A percentile compares a stretch with the other conserved stretches of the same genome.
Evolutionary conservation across 108 stramenopile species (phyloP).

Genomic region (Nitzschia sp.): DNA sequence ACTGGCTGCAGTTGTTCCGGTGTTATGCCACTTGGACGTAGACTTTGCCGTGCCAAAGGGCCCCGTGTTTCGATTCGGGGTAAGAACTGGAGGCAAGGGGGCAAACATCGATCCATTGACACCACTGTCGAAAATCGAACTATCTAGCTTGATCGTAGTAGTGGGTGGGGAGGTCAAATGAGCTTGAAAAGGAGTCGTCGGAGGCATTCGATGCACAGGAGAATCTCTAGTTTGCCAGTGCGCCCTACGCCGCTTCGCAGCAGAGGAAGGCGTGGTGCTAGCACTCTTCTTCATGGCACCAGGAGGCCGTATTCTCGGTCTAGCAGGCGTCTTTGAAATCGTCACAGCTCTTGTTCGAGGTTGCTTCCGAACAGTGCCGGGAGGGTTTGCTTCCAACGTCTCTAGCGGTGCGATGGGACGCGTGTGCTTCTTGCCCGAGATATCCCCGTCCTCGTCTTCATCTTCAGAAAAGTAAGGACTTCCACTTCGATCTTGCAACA

Average conservation of each 20-base stretch:
- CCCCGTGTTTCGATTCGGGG: constrained; percentile 2
- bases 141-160: constrained; percentile 3
- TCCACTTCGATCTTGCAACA: constrained; percentile 9
- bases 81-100: not conserved
- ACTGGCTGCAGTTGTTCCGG: constrained; percentile 22
- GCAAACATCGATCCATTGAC: not conserved
- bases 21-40: constrained; percentile 21
- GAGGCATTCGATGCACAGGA: constrained; percentile 12
- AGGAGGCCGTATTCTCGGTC: constrained; percentile 2
- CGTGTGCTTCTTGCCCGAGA: constrained; percentile 20
- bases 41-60: constrained; percentile 2
- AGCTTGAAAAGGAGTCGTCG: constrained; percentile 16
- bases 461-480: constrained; percentile 10
- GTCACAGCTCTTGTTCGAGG: not conserved
- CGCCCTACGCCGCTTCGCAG: constrained; percentile 23
- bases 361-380: constrained; percentile 22
- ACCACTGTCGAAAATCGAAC: not conserved
- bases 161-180: not conserved
- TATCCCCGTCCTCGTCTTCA: constrained; percentile 7
- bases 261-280: constrained; percentile 20
- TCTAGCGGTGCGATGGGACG: not conserved
- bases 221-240: constrained; percentile 11
- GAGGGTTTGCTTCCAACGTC: constrained; percentile 4
- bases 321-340: not conserved
- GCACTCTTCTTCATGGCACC: constrained; percentile 13